These are phyloP conservation scores for Phytophthora brassicae DNA, from an alignment of 352 stramenopile genomes.

Conservation along the genomic window DNA sequence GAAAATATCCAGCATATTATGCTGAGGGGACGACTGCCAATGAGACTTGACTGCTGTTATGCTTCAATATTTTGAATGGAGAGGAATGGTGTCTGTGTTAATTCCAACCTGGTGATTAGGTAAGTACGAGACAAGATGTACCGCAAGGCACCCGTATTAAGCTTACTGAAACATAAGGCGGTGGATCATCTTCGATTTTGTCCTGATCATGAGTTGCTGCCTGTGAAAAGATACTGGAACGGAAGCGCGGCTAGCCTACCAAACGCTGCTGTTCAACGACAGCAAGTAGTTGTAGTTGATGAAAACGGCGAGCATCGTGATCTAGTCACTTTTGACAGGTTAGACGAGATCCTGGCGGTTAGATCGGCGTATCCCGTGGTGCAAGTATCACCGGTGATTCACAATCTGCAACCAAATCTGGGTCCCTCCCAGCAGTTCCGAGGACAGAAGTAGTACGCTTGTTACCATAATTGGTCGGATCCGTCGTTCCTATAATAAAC, in stretches of 20 bases:
- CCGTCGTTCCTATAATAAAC: too few relatives aligned
- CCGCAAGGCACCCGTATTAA: not conserved
- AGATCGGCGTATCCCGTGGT: not conserved
- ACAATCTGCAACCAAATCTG: too few relatives aligned
- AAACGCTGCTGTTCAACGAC: not conserved
- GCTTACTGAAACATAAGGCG: not conserved
- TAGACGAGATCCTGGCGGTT: not conserved
- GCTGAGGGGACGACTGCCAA: too few relatives aligned
- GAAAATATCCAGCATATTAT: too few relatives aligned
- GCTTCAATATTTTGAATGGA: not conserved
- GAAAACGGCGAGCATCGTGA: not conserved
- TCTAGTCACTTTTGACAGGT: not conserved
- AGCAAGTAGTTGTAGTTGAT: not conserved
- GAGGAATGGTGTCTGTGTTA: too few relatives aligned
- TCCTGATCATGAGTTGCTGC: not conserved
- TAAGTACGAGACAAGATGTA: too few relatives aligned
- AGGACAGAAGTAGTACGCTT: too few relatives aligned
- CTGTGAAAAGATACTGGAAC: conserved; percentile 7
- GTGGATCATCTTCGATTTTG: not conserved
- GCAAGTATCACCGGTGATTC: too few relatives aligned
- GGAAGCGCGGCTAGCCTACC: not conserved
- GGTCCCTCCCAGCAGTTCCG: too few relatives aligned
- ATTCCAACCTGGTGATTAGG: too few relatives aligned
- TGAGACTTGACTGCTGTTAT: not conserved
- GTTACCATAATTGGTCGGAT: too few relatives aligned